Evolutionary conservation across 2,329 filamentous ascomycete genomes (phyloP).

Genomic region (Microsporum canis): DNA sequence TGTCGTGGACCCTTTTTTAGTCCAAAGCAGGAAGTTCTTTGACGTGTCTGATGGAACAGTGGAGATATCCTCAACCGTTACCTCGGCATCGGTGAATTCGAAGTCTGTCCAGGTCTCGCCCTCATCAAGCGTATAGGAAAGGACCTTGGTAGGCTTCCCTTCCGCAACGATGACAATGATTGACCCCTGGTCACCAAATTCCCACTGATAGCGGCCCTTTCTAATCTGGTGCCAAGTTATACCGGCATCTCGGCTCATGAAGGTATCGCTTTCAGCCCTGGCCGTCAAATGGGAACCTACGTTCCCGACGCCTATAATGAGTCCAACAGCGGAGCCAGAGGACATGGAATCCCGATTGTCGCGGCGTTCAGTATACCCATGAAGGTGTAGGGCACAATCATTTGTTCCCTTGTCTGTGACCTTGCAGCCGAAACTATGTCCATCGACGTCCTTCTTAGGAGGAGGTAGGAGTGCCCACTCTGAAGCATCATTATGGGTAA

Average conservation of each 20-base stretch:
- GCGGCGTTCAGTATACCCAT: slow-evolving; percentile 83
- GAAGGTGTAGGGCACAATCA: slow-evolving; percentile 78
- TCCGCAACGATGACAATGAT: slow-evolving; percentile 79
- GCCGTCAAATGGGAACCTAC: slow-evolving; percentile 61
- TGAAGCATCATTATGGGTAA: slow-evolving; percentile 92
- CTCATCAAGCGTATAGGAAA: slow-evolving; percentile 70
- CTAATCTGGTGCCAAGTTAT: slow-evolving; percentile 75
- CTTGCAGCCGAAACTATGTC: slow-evolving; percentile 59
- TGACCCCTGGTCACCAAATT: slow-evolving; percentile 89
- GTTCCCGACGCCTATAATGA: slow-evolving; percentile 87
- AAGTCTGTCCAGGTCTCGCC: slow-evolving; percentile 69
- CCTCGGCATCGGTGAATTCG: slow-evolving; percentile 58
- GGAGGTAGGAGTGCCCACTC: slow-evolving; percentile 69
- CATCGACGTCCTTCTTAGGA: slow-evolving; percentile 59
- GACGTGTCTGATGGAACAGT: slow-evolving; percentile 83
- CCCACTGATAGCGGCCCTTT: slow-evolving; percentile 84
- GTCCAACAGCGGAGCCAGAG: slow-evolving; percentile 72
- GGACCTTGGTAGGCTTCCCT: slow-evolving; percentile 51
- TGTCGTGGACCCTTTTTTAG: slow-evolving; percentile 39
- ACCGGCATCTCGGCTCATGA: slow-evolving; percentile 84
- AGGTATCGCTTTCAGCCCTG: slow-evolving; percentile 69
- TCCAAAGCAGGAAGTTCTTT: slow-evolving; percentile 87
- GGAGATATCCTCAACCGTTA: slow-evolving; percentile 67
- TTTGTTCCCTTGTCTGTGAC: slow-evolving; percentile 41
- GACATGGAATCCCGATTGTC: slow-evolving; percentile 80